Evolutionary conservation across 2,329 filamentous ascomycete genomes (phyloP), one percentile per base, ranked within the genome.

Genomic region (Nemania sp.): DNA sequence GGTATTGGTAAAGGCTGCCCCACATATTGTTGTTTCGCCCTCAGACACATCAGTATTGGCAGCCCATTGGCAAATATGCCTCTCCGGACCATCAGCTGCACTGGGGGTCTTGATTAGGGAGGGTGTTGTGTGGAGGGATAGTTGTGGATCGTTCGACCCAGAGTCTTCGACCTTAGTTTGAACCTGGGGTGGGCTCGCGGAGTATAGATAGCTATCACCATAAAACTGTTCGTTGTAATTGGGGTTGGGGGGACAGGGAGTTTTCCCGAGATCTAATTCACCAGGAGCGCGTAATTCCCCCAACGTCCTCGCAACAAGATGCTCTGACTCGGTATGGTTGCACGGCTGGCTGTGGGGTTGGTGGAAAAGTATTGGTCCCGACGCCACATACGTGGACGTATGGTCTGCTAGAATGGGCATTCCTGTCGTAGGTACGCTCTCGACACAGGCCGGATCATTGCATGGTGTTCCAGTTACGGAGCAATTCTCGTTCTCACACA

Each of bases 251-350:
- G 57, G 18, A 51, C 70, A 64, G 4, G 56, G 61, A 26, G 62
- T 47, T 24, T 74, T 68, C 11, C 64, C 67, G 15, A 55, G 8
- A 49, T 65, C 59, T 11, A 67, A 45, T 47, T 67, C 60, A 27
- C 60, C 73, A 4, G 76, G 76, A 3, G 70, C 73, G 38, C 73
- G 70, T 29, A 79, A 60, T 54, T 77, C 69, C 29, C 73, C 70
- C 26, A 79, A 60, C 2, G 76, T 76, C 22, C 70, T 67, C 10
- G 77, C 77, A 49, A 74, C 76, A 49, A 75, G 72, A 41, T 79
- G 77, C 43, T 79, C 77, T 6, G 76, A 73, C 45, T 75, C 69
- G 8, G 75, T 77, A 62, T 77, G 75, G 56, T 75, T 76, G 53
- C 74, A 76, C 13, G 70, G 70, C 32, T 70, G 74, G 24, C 53